Evolutionary conservation across 148 eudicot genomes (phyloP).

Genomic region (Spergularia bocconei): DNA sequence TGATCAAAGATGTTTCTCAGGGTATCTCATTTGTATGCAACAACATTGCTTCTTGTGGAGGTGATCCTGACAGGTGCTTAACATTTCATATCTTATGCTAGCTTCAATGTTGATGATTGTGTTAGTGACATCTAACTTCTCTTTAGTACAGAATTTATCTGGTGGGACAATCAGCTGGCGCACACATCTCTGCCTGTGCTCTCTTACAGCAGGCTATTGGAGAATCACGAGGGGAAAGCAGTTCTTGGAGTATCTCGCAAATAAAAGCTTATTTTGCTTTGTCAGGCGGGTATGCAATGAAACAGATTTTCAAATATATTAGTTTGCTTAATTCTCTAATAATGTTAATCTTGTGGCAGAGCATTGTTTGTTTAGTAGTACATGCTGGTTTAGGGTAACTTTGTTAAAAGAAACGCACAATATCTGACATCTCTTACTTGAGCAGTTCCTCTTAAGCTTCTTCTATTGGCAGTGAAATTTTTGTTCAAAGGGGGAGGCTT

Average conservation of each 20-base stretch:
- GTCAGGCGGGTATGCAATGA: conserved; percentile 82
- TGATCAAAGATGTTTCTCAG: conserved; percentile 81
- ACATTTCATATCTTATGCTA: conserved; percentile 2
- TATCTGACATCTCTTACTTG: too few relatives aligned
- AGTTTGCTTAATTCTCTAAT: not conserved
- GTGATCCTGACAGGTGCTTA: conserved; percentile 77
- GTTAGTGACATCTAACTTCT: conserved; percentile 13
- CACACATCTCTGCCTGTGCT: conserved; percentile 90
- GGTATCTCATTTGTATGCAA: conserved; percentile 77
- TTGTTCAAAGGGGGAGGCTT: too few relatives aligned
- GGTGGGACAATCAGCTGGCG: conserved; percentile 98
- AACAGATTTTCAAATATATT: conserved; percentile 2
- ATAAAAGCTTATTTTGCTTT: conserved; percentile 90
- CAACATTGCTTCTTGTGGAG: conserved; percentile 59
- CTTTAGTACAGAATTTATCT: conserved; percentile 59
- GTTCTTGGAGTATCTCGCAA: conserved; percentile 87
- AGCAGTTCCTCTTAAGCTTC: too few relatives aligned
- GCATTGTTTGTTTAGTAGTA: not conserved
- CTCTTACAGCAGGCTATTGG: conserved; percentile 71
- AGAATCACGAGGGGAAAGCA: conserved; percentile 62
- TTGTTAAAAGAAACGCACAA: not conserved
- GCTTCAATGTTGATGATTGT: conserved; percentile 5
- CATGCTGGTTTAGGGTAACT: not conserved
- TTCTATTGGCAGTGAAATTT: too few relatives aligned
- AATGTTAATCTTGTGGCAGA: not conserved